Conservation (phyloP, 805 yeast genomes). For the Candida coquimbonensis region DNA sequence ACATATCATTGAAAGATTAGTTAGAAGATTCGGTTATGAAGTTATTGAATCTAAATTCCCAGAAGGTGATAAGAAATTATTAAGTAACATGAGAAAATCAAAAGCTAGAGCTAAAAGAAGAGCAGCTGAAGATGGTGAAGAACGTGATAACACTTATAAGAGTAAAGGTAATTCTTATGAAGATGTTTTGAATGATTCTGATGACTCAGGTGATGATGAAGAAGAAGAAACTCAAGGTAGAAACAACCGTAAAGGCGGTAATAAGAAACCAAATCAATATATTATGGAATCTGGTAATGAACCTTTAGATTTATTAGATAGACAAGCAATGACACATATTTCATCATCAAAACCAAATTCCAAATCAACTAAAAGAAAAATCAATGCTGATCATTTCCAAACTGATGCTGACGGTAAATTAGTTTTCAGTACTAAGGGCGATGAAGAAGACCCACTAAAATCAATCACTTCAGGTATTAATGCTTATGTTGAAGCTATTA, state of each 20-base stretch:
- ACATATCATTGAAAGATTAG: slow-evolving; percentile 85
- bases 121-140: slow-evolving; percentile 39
- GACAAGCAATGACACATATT: slow-evolving; percentile 77
- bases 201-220: slow-evolving; percentile 43
- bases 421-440: slow-evolving; percentile 45
- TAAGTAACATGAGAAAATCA: slow-evolving; percentile 78
- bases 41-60: slow-evolving; percentile 80
- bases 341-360: slow-evolving; percentile 76
- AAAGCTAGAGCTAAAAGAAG: slow-evolving; percentile 80
- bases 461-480: slow-evolving; percentile 58
- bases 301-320: slow-evolving; percentile 87
- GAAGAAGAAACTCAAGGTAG: slow-evolving; percentile 22
- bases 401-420: slow-evolving; percentile 49
- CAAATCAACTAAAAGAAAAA: slow-evolving; percentile 35
- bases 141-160: slow-evolving; percentile 30
- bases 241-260: slow-evolving; percentile 12
- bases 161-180: slow-evolving; percentile 82
- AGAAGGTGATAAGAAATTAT: slow-evolving; percentile 77
- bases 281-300: slow-evolving; percentile 69
- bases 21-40: slow-evolving; percentile 87
- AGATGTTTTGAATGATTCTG: slow-evolving; percentile 79
- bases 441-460: slow-evolving; percentile 40
- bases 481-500: slow-evolving; percentile 91
- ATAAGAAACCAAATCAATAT: slow-evolving; percentile 44
- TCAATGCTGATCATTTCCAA: slow-evolving; percentile 30